A percentile compares a stretch with the other conserved stretches of the same genome.
phyloP scores from a whole-genome alignment of 306 rosid genomes.

The Sesbania bispinosa region DNA sequence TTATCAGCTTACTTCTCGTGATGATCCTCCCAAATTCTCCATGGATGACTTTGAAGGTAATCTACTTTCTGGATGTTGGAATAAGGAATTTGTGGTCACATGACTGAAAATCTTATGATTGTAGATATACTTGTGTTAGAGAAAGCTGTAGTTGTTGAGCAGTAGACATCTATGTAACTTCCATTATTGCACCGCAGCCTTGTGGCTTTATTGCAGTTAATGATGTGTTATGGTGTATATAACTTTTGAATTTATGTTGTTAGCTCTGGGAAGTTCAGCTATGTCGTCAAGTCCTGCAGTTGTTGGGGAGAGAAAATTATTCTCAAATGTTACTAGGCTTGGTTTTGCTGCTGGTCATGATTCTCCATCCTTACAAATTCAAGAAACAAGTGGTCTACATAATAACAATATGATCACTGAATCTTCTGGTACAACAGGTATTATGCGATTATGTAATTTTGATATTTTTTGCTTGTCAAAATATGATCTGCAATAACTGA shows the following conservation, averaged over 20 bases:
- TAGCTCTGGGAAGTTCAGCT: constrained; percentile 79
- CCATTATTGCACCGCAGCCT: not conserved
- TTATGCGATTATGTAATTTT: constrained; percentile 4
- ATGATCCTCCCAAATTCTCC: constrained; percentile 65
- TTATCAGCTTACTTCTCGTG: constrained; percentile 33
- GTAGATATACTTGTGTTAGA: not conserved
- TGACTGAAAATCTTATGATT: not conserved
- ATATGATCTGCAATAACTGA: not conserved
- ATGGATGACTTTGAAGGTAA: constrained; percentile 95
- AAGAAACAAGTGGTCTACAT: constrained; percentile 43
- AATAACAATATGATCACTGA: constrained; percentile 23
- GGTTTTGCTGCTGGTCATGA: constrained; percentile 98
- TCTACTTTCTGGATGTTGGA: constrained; percentile 19
- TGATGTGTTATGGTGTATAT: not conserved
- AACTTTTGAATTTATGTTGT: constrained; percentile 8
- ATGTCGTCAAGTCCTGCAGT: constrained; percentile 68
- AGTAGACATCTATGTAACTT: not conserved
- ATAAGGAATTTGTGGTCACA: not conserved
- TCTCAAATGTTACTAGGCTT: constrained; percentile 80
- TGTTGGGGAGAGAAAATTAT: constrained; percentile 69
- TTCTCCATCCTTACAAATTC: constrained; percentile 72
- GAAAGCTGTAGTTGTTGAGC: not conserved
- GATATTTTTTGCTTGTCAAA: constrained; percentile 4
- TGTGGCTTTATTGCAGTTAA: not conserved
- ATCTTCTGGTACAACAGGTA: constrained; percentile 51